phyloP scores from a whole-genome alignment of 164 flowering plant species.

The Platanus orientalis region DNA sequence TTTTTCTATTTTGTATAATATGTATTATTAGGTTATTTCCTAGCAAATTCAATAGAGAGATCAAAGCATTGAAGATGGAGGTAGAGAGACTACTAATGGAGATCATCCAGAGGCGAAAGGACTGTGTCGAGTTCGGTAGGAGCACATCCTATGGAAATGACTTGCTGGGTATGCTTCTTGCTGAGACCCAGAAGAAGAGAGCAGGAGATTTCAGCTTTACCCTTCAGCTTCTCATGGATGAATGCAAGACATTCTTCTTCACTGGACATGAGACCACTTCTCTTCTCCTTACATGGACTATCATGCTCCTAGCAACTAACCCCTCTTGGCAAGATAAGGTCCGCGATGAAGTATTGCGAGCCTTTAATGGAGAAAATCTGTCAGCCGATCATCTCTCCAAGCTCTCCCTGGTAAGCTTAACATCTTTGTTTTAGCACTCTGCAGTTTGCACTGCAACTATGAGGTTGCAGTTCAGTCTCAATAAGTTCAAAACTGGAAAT shows the following conservation, averaged over 20 bases:
- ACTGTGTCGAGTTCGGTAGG: constrained; percentile 65
- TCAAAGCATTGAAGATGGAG: constrained; percentile 72
- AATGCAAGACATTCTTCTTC: constrained; percentile 94
- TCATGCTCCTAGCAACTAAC: constrained; percentile 85
- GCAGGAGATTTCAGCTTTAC: constrained; percentile 39
- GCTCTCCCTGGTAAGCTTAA: constrained; percentile 54
- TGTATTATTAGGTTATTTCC: constrained; percentile 60
- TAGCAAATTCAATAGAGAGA: constrained; percentile 77
- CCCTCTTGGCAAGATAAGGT: constrained; percentile 88
- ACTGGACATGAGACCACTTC: constrained; percentile 97
- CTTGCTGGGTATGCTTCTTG: constrained; percentile 69
- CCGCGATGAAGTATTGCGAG: constrained; percentile 54
- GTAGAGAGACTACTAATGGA: constrained; percentile 83
- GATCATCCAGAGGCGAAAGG: constrained; percentile 76
- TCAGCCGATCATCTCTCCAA: constrained; percentile 71
- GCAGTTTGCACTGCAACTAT: not conserved
- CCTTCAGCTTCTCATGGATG: constrained; percentile 79
- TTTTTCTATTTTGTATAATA: not conserved
- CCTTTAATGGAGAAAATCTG: constrained; percentile 54
- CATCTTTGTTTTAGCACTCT: no score
- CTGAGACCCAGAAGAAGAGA: constrained; percentile 64
- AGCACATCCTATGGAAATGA: constrained; percentile 75
- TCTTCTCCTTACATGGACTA: constrained; percentile 87
- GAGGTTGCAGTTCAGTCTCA: no score
- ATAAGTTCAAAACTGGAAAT: no score